Evolutionary conservation across 257 asterid genomes (phyloP), one percentile per base, ranked within the genome.

Genomic region (Capsicum pubescens): DNA sequence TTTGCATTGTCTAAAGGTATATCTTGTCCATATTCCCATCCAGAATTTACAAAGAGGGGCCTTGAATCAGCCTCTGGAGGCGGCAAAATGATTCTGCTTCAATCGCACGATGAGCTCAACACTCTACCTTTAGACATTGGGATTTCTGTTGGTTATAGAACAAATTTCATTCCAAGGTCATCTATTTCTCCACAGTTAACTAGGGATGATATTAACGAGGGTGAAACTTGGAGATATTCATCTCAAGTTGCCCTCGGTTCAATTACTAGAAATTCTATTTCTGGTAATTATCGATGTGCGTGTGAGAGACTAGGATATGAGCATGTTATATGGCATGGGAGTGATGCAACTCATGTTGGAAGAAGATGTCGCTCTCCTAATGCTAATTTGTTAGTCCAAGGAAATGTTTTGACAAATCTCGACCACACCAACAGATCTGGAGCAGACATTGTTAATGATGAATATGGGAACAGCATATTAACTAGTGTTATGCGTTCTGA

Each of bases 401-500:
- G 84, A 82, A 84, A 88, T 52, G 88, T 86, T 79, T 72, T 87
- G 81, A 32, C 87, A 81, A 86, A 85, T 87, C 63, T 80, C 79
- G 88, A 81, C 80, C 6, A 7, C 14, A 10, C 48, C 54, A 59
- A 85, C 81, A 32, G 42, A 80, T 79, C 84, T 32, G 83, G 72
- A 10, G 35, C 50, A 52, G 56, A 85, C 63, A 58, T 63, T 19
- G 61, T 55, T 79, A 81, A 85, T 80, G 85, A 78, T 69, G 79
- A 83, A 80, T n/a, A 7, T 5, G 88, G 50, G 76, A 85, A 74
- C 86, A 83, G 50, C 46, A 82, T 80, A 72, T 58, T 21, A 63
- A 80, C 89, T 80, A 86, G 87, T 81, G 87, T 86, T 87, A 86
- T 84, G 66, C 84, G 55, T 79, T 71, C 86, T 66, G 88, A 84